These are phyloP conservation scores for Ophiostoma ips DNA, from an alignment of 2,329 filamentous ascomycete species.

Conservation along the genomic window DNA sequence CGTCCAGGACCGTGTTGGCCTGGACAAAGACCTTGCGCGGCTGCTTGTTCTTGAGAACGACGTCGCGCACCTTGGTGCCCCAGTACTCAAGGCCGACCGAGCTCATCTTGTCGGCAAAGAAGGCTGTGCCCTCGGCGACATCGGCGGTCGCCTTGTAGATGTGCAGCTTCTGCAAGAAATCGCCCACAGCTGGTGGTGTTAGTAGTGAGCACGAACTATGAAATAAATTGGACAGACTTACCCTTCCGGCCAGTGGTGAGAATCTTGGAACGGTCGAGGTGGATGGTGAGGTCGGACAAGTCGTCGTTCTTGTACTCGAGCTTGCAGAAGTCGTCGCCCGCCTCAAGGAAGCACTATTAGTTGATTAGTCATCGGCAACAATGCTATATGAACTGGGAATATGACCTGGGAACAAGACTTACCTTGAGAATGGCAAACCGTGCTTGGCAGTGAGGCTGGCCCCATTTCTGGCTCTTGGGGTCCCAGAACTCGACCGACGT, in stretches of 20 bases:
- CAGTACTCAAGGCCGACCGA: slow-evolving; percentile 70
- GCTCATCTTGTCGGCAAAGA: slow-evolving; percentile 70
- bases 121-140: slow-evolving; percentile 56
- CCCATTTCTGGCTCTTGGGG: slow-evolving; percentile 80
- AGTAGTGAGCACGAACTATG: not conserved
- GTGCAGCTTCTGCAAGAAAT: slow-evolving; percentile 82
- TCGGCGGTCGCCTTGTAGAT: slow-evolving; percentile 88
- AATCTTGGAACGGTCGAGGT: slow-evolving; percentile 76
- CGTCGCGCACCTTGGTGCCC: slow-evolving; percentile 62
- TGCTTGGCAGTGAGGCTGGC: slow-evolving; percentile 82
- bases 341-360: slow-evolving; percentile 58
- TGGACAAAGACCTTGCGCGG: slow-evolving; percentile 89
- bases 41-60: slow-evolving; percentile 64
- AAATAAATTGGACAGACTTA: slow-evolving; percentile 17
- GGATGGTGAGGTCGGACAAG: slow-evolving; percentile 68
- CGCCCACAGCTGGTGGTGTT: slow-evolving; percentile 51
- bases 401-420: not conserved
- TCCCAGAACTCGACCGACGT: slow-evolving; percentile 90
- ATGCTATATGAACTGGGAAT: not conserved
- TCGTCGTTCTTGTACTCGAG: slow-evolving; percentile 61
- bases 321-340: slow-evolving; percentile 75
- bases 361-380: too few relatives aligned
- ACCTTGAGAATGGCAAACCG: slow-evolving; percentile 70
- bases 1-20: slow-evolving; percentile 68
- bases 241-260: slow-evolving; percentile 63